These are phyloP conservation scores for Chlamydomonas sphaeroides DNA, from an alignment of 139 green algal genomes.

Conservation along the genomic window DNA sequence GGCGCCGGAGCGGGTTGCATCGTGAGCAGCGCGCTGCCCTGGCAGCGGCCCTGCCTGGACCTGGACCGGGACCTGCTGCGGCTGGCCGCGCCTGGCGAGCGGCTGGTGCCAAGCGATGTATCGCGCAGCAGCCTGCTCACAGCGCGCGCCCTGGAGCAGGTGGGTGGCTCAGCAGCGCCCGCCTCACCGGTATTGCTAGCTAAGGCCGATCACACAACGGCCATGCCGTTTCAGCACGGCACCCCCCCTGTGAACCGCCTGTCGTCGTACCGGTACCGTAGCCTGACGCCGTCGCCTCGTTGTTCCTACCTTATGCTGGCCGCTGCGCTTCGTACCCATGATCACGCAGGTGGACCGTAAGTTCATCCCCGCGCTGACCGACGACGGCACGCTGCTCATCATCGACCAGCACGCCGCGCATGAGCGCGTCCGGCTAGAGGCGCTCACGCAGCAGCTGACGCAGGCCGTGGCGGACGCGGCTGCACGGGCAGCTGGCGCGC, in stretches of 20 bases:
- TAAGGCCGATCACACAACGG: no score
- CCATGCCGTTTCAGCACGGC: no score
- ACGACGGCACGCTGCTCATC: conserved; percentile 54
- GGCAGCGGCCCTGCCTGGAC: not conserved
- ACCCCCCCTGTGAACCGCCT: no score
- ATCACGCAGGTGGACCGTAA: conserved; percentile 67
- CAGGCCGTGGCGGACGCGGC: not conserved
- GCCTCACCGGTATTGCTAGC: no score
- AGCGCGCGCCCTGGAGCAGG: no score
- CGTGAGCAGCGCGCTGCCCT: not conserved
- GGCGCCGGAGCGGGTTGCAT: not conserved
- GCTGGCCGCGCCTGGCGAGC: not conserved
- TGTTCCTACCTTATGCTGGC: no score
- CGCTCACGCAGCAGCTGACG: conserved; percentile 19
- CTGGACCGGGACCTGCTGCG: conserved; percentile 16
- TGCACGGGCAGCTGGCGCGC: no score
- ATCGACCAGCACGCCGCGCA: conserved; percentile 83
- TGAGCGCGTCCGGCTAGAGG: conserved; percentile 51
- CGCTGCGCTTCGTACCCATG: no score
- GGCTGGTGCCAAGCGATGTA: not conserved
- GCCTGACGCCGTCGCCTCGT: no score
- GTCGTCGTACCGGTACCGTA: no score
- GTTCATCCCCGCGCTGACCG: conserved; percentile 60
- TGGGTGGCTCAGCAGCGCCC: no score
- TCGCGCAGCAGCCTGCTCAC: not conserved